Evolutionary conservation across 257 asterid species (phyloP), one percentile per base, ranked within the genome.

Genomic region (Solanum sejunctum): DNA sequence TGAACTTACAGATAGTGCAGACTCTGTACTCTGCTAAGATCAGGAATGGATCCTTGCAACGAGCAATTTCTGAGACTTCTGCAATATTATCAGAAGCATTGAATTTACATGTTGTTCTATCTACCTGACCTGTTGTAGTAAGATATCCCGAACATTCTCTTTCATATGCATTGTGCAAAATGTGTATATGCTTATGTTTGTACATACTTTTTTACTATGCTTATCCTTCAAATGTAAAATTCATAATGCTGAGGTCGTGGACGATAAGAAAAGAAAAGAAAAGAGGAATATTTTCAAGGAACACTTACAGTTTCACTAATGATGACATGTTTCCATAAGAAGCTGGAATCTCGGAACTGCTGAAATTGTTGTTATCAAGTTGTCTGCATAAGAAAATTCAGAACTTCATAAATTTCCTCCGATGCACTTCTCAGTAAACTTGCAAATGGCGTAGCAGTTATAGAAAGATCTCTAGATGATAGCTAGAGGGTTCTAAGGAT

Each of bases 21-120:
- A 60, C 69, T 81, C 51, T 75, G 84, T 28, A 90, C 84, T 71
- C 86, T 84, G 86, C 91, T 90, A 78, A 90, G 88, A 85, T 90
- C 92, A 39, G 91, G 93, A 56, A 90, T 66, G 80, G 83, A 56
- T 87, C 93, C 93, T 84, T 7, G 82, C 83, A 90, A 86, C 56
- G 87, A 89, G 85, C 92, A 91, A 60, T 91, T 91, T 85, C 93
- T 91, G 79, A 89, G 87, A 86, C 93, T 90, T 83, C 93, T 91
- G 92, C 84, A 49, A 87, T 52, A 82, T 78, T 16, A 51, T 52
- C 82, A 75, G 66, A 49, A 47, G 16, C 43, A 75, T 75, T 23
- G 82, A 18, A 75, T 75, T 49, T 49, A 49, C 58, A 15, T 49
- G 43, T 73, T 49, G 51, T 75, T 75, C 15, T 23, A 75, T 75